These are phyloP conservation scores for Pleurotus djamor DNA, from an alignment of 768 basidiomycete species.

Conservation along the genomic window DNA sequence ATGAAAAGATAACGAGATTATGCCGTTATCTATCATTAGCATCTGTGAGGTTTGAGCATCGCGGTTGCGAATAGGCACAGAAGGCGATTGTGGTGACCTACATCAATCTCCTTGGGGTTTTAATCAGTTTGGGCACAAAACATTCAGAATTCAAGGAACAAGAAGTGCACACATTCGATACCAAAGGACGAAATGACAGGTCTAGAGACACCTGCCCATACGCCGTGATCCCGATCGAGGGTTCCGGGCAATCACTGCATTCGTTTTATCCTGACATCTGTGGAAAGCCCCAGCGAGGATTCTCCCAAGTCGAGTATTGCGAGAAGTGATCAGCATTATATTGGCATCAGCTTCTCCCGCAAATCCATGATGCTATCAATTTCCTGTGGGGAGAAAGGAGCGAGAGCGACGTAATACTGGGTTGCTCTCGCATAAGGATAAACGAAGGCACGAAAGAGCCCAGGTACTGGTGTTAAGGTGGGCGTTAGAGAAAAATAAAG, in stretches of 20 bases:
- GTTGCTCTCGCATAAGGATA: not conserved
- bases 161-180: not conserved
- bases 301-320: not conserved
- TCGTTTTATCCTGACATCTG: slow-evolving; percentile 8
- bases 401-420: not conserved
- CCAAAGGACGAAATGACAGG: not conserved
- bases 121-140: slow-evolving; percentile 1
- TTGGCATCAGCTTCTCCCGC: slow-evolving; percentile 6
- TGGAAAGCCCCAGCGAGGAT: not conserved
- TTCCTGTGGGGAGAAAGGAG: not conserved
- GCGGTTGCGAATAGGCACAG: too few species aligned
- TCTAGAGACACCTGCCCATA: not conserved
- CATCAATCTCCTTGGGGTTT: not conserved
- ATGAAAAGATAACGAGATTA: too few species aligned
- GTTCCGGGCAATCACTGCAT: not conserved
- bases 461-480: not conserved
- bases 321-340: not conserved
- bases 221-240: slow-evolving; percentile 7
- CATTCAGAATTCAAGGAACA: not conserved
- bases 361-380: slow-evolving; percentile 8
- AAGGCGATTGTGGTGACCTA: too few species aligned
- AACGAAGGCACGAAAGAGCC: not conserved
- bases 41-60: too few species aligned
- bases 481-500: not conserved
- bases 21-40: too few species aligned